Evolutionary conservation across 371 early-diverging fungal species (phyloP).

Genomic region (Mortierella sp.): DNA sequence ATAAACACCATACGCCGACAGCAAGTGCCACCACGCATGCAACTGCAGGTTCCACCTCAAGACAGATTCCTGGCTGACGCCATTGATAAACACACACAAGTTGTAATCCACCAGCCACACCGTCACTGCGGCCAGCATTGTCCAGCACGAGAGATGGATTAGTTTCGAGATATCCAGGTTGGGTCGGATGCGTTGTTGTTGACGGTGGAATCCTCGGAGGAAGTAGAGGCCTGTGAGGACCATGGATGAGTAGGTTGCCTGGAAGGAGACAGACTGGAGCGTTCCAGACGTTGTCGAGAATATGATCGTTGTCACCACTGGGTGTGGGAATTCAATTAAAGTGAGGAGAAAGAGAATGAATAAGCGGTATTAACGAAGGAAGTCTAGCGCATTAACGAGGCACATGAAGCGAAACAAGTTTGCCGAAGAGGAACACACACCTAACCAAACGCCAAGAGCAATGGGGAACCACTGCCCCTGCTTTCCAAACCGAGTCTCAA

Average conservation of each 20-base stretch:
- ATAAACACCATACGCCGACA: background rate
- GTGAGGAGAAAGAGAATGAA: too few species aligned
- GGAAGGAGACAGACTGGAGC: constrained; percentile 13
- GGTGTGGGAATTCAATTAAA: too few species aligned
- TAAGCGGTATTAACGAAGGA: too few species aligned
- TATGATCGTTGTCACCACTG: constrained; percentile 3
- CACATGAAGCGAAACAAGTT: too few species aligned
- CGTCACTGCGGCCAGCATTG: background rate
- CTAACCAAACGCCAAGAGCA: constrained; percentile 32
- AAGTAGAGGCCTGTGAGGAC: background rate
- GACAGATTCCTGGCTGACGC: constrained; percentile 18
- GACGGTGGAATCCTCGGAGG: background rate
- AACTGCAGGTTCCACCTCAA: constrained; percentile 23
- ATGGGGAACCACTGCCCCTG: constrained; percentile 46
- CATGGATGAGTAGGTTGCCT: constrained; percentile 3
- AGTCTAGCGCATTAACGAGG: background rate
- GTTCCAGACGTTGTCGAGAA: constrained; percentile 19
- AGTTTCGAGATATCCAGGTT: background rate
- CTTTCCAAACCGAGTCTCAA: constrained; percentile 41
- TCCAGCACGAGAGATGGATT: background rate
- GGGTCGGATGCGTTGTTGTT: constrained; percentile 4
- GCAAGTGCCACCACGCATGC: constrained; percentile 22
- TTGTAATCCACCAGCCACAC: constrained; percentile 17
- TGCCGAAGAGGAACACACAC: background rate
- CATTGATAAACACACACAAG: constrained; percentile 15